phyloP scores from a whole-genome alignment of 1,139 yeast genomes.

The Diutina mesorugosa region DNA sequence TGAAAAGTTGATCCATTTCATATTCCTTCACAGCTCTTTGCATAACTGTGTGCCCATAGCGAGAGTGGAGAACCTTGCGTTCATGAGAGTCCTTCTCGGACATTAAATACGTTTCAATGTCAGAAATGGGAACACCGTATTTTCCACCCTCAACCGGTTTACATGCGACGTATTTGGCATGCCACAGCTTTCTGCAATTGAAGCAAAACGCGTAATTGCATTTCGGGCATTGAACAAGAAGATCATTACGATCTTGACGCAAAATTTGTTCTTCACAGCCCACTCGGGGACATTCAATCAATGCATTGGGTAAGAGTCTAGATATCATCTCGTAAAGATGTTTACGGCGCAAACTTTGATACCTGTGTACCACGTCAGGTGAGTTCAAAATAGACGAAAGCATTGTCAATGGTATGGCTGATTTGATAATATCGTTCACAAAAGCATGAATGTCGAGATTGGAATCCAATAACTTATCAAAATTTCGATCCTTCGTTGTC shows the following conservation, averaged over 20 bases:
- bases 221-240: slow-evolving; percentile 38
- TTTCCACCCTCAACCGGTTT: slow-evolving; percentile 28
- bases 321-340: slow-evolving; percentile 32
- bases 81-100: slow-evolving; percentile 15
- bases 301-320: slow-evolving; percentile 33
- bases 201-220: slow-evolving; percentile 51
- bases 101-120: slow-evolving; percentile 25
- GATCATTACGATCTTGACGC: slow-evolving; percentile 34
- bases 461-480: not conserved
- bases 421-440: slow-evolving; percentile 18
- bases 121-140: slow-evolving; percentile 27
- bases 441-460: not conserved
- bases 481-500: not conserved
- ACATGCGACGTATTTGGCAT: slow-evolving; percentile 22
- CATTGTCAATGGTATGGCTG: slow-evolving; percentile 19
- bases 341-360: slow-evolving; percentile 20
- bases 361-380: slow-evolving; percentile 21
- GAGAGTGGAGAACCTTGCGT: slow-evolving; percentile 25
- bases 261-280: slow-evolving; percentile 32
- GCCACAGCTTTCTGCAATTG: slow-evolving; percentile 54
- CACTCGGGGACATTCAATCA: slow-evolving; percentile 39
- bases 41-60: slow-evolving; percentile 37
- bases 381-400: slow-evolving; percentile 16
- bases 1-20: slow-evolving; percentile 35
- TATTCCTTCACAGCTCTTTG: slow-evolving; percentile 30